phyloP scores from a whole-genome alignment of 495 filamentous ascomycete species.

The Neurospora terricola region DNA sequence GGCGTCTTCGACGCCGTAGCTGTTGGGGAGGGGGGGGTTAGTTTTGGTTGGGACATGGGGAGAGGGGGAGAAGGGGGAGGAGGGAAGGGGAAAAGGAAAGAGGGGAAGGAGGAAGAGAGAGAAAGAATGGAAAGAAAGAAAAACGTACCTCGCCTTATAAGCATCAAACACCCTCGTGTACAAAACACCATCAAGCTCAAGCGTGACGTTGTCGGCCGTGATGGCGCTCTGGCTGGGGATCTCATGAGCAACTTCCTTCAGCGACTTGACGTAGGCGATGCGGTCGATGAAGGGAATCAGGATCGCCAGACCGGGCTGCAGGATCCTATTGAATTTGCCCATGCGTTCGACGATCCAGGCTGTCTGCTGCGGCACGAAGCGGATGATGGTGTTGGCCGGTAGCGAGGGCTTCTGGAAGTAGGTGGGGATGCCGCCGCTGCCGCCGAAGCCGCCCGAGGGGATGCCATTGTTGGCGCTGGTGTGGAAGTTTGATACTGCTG shows the following conservation, averaged over 20 bases:
- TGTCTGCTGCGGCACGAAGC: slow-evolving; percentile 97
- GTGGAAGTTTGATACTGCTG: slow-evolving; percentile 22
- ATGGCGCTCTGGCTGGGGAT: slow-evolving; percentile 93
- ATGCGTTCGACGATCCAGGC: slow-evolving; percentile 99
- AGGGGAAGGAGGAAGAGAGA: background rate
- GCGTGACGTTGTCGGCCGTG: slow-evolving; percentile 94
- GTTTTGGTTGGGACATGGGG: background rate
- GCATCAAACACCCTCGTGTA: slow-evolving; percentile 95
- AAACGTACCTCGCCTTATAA: slow-evolving; percentile 77
- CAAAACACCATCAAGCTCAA: slow-evolving; percentile 90
- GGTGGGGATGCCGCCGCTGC: slow-evolving; percentile 32
- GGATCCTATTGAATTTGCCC: slow-evolving; percentile 89
- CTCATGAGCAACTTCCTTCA: slow-evolving; percentile 94
- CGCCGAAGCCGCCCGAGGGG: slow-evolving; percentile 13
- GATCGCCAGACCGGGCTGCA: slow-evolving; percentile 84
- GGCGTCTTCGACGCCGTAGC: slow-evolving; percentile 96
- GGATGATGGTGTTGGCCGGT: slow-evolving; percentile 88
- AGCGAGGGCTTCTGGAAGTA: slow-evolving; percentile 53
- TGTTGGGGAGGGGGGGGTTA: slow-evolving; percentile 24
- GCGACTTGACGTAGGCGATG: slow-evolving; percentile 92
- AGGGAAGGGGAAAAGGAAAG: background rate
- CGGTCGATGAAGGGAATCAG: slow-evolving; percentile 87
- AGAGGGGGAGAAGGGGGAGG: background rate
- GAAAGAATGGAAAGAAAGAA: background rate
- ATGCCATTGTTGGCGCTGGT: slow-evolving; percentile 12